Base-by-base conservation (phyloP, 192 early-diverging fungal genomes). In the Podila clonocystis region DNA sequence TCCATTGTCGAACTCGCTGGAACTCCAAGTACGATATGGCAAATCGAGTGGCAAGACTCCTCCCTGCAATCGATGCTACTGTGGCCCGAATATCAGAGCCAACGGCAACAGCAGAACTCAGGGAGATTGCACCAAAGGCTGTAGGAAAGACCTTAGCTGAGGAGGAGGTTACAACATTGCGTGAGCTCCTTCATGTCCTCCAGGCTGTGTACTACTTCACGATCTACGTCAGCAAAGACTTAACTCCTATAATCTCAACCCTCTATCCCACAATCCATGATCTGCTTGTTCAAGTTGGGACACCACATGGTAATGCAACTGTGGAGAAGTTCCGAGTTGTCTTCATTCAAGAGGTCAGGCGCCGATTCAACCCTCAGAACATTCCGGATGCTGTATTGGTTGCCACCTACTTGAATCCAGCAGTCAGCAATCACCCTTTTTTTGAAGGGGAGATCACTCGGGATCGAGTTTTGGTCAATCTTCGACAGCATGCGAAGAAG, bases 1-100 rank as follows among this genome's bases (percentile, higher is more conserved):
- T 55, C 50, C 50, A 55, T 55, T 55, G 50, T 55, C 50, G 50
- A 55, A 55, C 50, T 24, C 50, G 50, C 50, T 55, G 50, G 50
- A 55, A 55, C 22, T 55, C 50, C 50, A 55, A 55, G 22, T 55
- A 55, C 50, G 50, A 55, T 55, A 55, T 55, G 50, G 50, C 50
- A 24, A 55, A 55, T 20, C 50, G 50, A 55, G 50, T 55, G 50
- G 22, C 50, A 55, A 55, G 50, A 55, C 50, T 55, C 22, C 50
- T 55, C 22, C 50, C 50, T 55, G 50, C 50, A 20, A 55, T 55
- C 9, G 50, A 55, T 55, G 17, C 22, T 55, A 24, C 50, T 24
- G 8, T 55, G 50, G 17, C 50, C 22, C 15, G 50, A 55, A 55
- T 55, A 55, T 55, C 34, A 36, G 34, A 36, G 5, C 34, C 34